Percentiles rank a stretch among this genome's conserved stretches.
Evolutionary conservation across 352 stramenopile species (phyloP).

Genomic region (Phytopythium ostracodes): DNA sequence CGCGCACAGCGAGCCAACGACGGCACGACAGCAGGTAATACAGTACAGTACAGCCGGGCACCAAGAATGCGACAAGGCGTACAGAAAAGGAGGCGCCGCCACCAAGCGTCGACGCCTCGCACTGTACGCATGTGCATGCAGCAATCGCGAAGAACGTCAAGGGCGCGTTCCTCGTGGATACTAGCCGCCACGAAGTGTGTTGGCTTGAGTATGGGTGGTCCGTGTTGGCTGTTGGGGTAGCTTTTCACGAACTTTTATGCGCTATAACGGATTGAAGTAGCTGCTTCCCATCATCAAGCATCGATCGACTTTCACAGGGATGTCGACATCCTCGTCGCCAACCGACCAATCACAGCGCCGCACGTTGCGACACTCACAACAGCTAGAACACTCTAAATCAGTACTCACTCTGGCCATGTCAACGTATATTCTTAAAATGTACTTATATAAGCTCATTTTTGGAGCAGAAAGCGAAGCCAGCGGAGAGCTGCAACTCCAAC

Average conservation of each 20-base stretch:
- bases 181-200: no score
- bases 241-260: neutral
- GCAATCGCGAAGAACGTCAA: no score
- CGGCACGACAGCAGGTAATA: neutral
- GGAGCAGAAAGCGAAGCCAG: no score
- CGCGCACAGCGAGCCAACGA: neutral
- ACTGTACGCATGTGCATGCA: no score
- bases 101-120: neutral
- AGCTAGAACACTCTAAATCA: no score
- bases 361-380: neutral
- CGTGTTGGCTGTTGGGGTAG: neutral
- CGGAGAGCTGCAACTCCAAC: neutral
- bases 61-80: neutral
- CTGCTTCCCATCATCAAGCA: neutral
- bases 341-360: neutral
- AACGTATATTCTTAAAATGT: no score
- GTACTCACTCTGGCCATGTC: no score
- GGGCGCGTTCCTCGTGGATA: no score
- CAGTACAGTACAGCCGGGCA: no score
- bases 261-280: neutral
- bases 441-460: neutral
- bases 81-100: neutral
- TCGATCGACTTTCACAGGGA: neutral
- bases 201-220: neutral
- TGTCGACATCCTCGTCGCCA: neutral